Conservation (phyloP, 306 rosid species). For the Malus asiatica region DNA sequence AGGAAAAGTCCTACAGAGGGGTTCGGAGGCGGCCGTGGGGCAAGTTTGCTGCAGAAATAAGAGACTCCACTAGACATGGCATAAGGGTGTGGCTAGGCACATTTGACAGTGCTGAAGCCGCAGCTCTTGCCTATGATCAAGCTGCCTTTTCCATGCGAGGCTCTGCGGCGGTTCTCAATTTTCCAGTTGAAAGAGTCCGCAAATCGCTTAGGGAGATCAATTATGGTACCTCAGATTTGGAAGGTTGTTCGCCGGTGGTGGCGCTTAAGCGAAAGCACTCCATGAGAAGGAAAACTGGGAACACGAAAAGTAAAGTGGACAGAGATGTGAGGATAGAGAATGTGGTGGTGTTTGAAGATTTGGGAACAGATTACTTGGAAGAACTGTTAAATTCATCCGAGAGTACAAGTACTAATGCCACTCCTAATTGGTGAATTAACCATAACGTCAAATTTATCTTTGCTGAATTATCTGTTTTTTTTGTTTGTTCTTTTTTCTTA, state of each 20-base stretch:
- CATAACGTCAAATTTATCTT: neutral
- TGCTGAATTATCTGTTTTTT: neutral
- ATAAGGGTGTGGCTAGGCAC: constrained; percentile 92
- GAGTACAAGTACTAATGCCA: neutral
- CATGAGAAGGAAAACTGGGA: constrained; percentile 48
- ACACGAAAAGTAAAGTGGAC: constrained; percentile 37
- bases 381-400: constrained; percentile 57
- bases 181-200: constrained; percentile 61
- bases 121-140: constrained; percentile 90
- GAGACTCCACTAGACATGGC: constrained; percentile 83
- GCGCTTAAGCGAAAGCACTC: constrained; percentile 90
- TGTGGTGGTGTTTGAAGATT: constrained; percentile 82
- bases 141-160: constrained; percentile 94
- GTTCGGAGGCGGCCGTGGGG: constrained; percentile 94
- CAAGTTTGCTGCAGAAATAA: constrained; percentile 86
- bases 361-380: constrained; percentile 87
- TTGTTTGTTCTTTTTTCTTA: neutral
- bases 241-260: constrained; percentile 76
- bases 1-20: constrained; percentile 69
- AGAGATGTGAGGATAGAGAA: constrained; percentile 41
- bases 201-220: constrained; percentile 71
- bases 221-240: constrained; percentile 9
- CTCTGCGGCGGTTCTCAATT: constrained; percentile 67
- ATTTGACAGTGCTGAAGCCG: constrained; percentile 86
- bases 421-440: neutral